Evolutionary conservation across 2,329 filamentous ascomycete genomes (phyloP).

Genomic region (Ophiostoma himal-ulmi): DNA sequence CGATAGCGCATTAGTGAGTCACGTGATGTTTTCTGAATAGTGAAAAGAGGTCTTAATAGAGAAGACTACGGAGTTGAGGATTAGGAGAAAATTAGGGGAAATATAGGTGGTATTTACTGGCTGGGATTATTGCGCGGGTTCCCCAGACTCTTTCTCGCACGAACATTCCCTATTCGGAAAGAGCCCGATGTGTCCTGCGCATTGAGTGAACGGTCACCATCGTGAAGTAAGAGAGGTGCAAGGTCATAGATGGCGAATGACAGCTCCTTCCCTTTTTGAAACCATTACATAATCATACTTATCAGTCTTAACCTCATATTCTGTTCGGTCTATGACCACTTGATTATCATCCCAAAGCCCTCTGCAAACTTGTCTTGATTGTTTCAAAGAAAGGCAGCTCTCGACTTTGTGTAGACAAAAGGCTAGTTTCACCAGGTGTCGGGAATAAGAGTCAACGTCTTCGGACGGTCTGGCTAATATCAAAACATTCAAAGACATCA

Average conservation of each 20-base stretch:
- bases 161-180: conserved; percentile 6
- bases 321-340: too few species aligned
- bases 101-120: too few species aligned
- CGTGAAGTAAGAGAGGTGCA: not conserved
- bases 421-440: too few species aligned
- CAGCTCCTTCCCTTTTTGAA: not conserved
- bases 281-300: too few species aligned
- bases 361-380: too few species aligned
- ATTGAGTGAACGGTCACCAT: not conserved
- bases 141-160: not conserved
- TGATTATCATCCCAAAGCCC: too few species aligned
- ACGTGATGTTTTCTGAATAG: not conserved
- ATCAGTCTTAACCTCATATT: too few species aligned
- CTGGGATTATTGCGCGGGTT: not conserved
- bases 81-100: too few species aligned
- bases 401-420: not conserved
- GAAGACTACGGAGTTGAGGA: too few species aligned
- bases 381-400: not conserved
- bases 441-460: not conserved
- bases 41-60: too few species aligned
- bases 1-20: not conserved
- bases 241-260: not conserved
- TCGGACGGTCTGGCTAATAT: not conserved
- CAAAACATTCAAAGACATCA: not conserved
- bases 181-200: not conserved